Evolutionary conservation across 441 rosid species (phyloP), one percentile per base, ranked within the genome.

Genomic region (Pelargonium fulgidum): DNA sequence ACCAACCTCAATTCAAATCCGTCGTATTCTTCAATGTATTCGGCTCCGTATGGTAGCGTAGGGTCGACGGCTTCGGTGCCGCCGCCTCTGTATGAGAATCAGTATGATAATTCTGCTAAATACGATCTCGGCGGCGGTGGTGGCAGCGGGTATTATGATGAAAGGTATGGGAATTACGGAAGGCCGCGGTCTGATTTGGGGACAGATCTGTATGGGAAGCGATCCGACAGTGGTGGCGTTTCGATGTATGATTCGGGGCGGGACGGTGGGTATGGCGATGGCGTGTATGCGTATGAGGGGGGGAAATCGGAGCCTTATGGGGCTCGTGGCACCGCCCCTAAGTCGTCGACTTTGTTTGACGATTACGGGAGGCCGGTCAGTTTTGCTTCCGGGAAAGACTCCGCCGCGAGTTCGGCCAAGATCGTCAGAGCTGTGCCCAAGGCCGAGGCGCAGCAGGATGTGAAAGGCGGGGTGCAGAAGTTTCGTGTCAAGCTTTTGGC

Each of bases 401-500:
- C 86, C 0, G 75, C 78, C 3, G 48, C 80, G 86, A 1, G 78
- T 67, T 16, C 87, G 6, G 72, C 81, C 26, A 95, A 95, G 87
- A 88, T 92, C 62, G 98, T 86, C 54, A 82, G 91, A 77, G 99
- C 99, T 4, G 87, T 89, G 6, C 99, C 99, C 1, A 94, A 87
- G 85, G 90, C 82, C 58, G 98, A 92, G 73, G 68, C 85, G n/a
- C 90, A 87, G 80, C 90, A 87, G 79, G 98, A 94, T 73, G 85
- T 77, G 17, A 85, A 83, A 56, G 76, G 97, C 74, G 96, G 94
- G 73, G 94, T 94, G 24, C 99, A 87, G 87, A 94, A 94, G 76
- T 94, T 90, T 59, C 86, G 99, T 64, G 99, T 94, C 67, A 94
- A 87, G 73, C 74, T 94, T 73, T 76, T 94, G 84, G 85, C 97